Percentiles rank a stretch among this genome's conserved stretches.
Conservation (phyloP, 352 stramenopile species). For the Globisporangium cylindrosporum region DNA sequence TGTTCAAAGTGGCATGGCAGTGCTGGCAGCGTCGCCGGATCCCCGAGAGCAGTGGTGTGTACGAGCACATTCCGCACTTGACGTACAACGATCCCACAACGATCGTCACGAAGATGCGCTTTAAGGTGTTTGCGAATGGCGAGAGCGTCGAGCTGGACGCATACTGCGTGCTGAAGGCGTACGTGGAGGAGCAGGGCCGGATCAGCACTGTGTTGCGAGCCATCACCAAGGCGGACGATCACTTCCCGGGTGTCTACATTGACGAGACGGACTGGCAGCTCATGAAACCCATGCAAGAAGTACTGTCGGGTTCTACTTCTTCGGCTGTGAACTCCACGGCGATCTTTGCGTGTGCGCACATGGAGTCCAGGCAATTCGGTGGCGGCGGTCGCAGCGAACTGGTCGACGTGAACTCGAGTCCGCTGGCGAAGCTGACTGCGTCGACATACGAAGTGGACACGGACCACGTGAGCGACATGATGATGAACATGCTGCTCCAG, state of each 20-base stretch:
- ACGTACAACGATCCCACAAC: background rate
- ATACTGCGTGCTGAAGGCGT: background rate
- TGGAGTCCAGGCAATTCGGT: slow-evolving; percentile 4
- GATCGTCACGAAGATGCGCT: slow-evolving; percentile 4
- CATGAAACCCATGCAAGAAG: background rate
- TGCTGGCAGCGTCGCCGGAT: slow-evolving; percentile 10
- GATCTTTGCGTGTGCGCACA: slow-evolving; percentile 10
- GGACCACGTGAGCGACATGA: slow-evolving; percentile 6
- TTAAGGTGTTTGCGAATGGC: slow-evolving; percentile 1
- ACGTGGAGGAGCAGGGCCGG: background rate
- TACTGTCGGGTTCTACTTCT: background rate
- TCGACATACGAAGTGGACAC: slow-evolving; percentile 9
- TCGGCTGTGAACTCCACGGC: background rate
- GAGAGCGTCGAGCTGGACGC: slow-evolving; percentile 7
- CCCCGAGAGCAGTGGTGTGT: background rate
- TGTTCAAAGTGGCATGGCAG: slow-evolving; percentile 7
- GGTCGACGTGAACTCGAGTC: background rate
- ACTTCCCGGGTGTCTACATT: slow-evolving; percentile 17
- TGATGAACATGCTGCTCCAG: slow-evolving; percentile 11
- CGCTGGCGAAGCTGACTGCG: background rate
- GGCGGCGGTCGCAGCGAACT: background rate
- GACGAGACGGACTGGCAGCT: slow-evolving; percentile 17
- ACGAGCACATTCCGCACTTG: background rate
- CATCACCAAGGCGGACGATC: slow-evolving; percentile 2
- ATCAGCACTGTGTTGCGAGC: background rate